A percentile compares a stretch with the other conserved stretches of the same genome.
These are phyloP conservation scores for Cynara cardunculus DNA, from an alignment of 129 eudicot genomes.

Conservation along the genomic window DNA sequence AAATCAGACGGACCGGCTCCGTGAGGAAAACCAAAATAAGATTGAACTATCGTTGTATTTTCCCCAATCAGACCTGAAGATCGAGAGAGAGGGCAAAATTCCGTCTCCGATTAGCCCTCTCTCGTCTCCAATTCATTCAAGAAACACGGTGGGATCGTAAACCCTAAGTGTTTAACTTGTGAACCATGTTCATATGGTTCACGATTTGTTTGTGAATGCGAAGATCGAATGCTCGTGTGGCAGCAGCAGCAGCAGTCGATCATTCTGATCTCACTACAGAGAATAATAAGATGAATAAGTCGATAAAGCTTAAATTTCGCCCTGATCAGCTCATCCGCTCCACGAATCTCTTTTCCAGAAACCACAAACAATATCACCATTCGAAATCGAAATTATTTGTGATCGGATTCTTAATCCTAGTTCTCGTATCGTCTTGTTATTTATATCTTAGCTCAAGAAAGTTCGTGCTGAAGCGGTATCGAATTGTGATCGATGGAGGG, in stretches of 20 bases:
- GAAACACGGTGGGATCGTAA: neutral
- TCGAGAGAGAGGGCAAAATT: slow-evolving; percentile 23
- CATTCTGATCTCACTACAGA: slow-evolving; percentile 4
- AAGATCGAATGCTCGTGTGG: slow-evolving; percentile 68
- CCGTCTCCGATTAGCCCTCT: slow-evolving; percentile 27
- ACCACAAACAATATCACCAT: slow-evolving; percentile 13
- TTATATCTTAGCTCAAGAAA: slow-evolving; percentile 18
- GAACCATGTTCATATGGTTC: slow-evolving; percentile 45
- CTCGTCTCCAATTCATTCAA: slow-evolving; percentile 23
- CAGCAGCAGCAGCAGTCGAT: slow-evolving; percentile 23
- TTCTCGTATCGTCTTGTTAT: slow-evolving; percentile 34
- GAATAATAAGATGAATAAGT: slow-evolving; percentile 39
- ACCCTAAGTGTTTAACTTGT: slow-evolving; percentile 13
- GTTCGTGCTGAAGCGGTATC: slow-evolving; percentile 6
- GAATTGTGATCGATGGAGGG: slow-evolving; percentile 82
- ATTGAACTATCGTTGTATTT: slow-evolving; percentile 14
- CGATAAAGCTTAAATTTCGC: slow-evolving; percentile 50
- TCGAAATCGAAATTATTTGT: slow-evolving; percentile 28
- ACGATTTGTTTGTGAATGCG: slow-evolving; percentile 54
- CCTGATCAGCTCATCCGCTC: slow-evolving; percentile 41
- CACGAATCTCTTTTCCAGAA: slow-evolving; percentile 46
- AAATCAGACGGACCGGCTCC: neutral
- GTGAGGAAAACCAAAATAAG: slow-evolving; percentile 6
- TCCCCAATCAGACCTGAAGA: slow-evolving; percentile 27
- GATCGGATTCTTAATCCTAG: slow-evolving; percentile 26